phyloP scores from a whole-genome alignment of 2,329 filamentous ascomycete species.

The Epichloe gansuensis region DNA sequence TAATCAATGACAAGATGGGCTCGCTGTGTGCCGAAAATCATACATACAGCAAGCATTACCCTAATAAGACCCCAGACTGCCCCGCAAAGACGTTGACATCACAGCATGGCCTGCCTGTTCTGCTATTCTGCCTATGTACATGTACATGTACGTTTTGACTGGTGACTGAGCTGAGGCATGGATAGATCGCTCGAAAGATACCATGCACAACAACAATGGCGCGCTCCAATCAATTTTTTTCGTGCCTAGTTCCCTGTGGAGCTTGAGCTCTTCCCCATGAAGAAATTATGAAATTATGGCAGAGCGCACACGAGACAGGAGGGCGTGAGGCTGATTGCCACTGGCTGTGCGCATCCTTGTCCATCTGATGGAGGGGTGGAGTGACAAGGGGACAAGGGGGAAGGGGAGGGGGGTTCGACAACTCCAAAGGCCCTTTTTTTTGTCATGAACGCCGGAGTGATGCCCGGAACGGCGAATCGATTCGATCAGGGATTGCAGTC shows the following conservation, averaged over 20 bases:
- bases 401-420: no score
- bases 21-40: neutral
- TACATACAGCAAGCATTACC: no score
- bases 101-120: neutral
- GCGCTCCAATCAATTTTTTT: neutral
- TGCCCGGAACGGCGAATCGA: neutral
- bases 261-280: neutral
- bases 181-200: neutral
- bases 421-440: neutral
- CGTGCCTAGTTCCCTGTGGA: neutral
- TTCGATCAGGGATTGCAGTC: neutral
- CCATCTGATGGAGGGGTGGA: neutral
- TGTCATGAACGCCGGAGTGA: neutral
- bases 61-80: neutral
- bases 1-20: neutral
- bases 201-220: neutral
- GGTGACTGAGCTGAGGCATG: neutral
- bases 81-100: neutral
- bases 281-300: neutral
- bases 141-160: no score
- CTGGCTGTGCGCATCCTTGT: conserved; percentile 3
- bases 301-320: conserved; percentile 1
- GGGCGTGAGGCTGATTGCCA: conserved; percentile 4
- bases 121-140: neutral
- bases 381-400: neutral